These are phyloP conservation scores for Solanum hybrid DNA, from an alignment of 305 asterid genomes.

Conservation along the genomic window DNA sequence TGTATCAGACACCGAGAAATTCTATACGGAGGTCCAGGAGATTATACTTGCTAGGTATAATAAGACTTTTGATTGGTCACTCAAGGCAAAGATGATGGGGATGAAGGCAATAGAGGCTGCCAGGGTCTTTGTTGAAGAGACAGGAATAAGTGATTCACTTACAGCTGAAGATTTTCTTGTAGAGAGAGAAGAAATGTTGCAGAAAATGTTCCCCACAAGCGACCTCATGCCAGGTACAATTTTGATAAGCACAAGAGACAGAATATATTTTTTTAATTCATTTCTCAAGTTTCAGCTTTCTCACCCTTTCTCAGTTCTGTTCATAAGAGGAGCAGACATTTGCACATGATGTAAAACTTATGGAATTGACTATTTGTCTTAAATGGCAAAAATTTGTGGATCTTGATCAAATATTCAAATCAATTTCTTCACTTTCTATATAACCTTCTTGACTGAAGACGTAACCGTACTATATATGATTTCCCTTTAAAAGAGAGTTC, in stretches of 20 bases:
- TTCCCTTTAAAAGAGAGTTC: not conserved
- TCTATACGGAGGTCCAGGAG: constrained; percentile 91
- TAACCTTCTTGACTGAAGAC: not conserved
- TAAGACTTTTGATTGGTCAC: constrained; percentile 93
- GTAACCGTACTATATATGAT: not conserved
- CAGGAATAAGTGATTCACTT: constrained; percentile 61
- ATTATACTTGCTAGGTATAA: constrained; percentile 73
- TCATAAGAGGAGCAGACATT: not conserved
- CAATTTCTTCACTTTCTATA: not conserved
- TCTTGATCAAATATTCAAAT: not conserved
- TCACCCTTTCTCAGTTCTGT: not conserved
- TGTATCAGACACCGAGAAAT: constrained; percentile 80
- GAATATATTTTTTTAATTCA: not conserved
- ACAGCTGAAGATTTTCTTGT: constrained; percentile 86
- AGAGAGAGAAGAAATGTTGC: constrained; percentile 85
- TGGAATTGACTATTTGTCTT: not conserved
- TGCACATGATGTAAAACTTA: not conserved
- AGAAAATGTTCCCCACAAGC: constrained; percentile 57
- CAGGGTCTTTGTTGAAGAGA: constrained; percentile 78
- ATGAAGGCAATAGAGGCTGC: constrained; percentile 97
- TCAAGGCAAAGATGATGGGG: constrained; percentile 97
- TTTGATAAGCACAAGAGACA: not conserved
- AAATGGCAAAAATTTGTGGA: not conserved
- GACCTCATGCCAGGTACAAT: constrained; percentile 86
- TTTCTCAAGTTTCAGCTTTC: not conserved